A percentile compares a stretch with the other conserved stretches of the same genome.
Evolutionary conservation across 139 green algal genomes (phyloP).

Genomic region (Picochlorum sp.): DNA sequence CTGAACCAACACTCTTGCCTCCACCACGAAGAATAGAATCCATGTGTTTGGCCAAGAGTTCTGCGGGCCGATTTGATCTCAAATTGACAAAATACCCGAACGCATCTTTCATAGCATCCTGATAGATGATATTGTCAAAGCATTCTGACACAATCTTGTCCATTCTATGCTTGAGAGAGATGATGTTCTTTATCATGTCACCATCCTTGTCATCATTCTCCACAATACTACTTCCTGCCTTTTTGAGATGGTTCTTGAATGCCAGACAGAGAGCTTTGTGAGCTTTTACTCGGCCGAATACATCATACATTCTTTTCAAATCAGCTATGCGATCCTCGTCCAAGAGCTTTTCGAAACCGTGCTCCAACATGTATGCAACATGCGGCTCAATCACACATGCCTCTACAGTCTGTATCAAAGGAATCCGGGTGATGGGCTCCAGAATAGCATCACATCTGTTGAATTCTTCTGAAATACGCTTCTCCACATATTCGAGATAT

Average conservation of each 20-base stretch:
- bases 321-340: constrained; percentile 59
- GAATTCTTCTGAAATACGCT: constrained; percentile 78
- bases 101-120: constrained; percentile 70
- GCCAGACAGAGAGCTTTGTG: constrained; percentile 53
- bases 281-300: constrained; percentile 47
- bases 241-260: constrained; percentile 69
- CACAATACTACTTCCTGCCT: constrained; percentile 56
- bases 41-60: constrained; percentile 96
- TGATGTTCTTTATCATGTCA: constrained; percentile 80
- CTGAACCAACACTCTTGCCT: constrained; percentile 34
- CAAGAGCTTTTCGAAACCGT: constrained; percentile 66
- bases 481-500: constrained; percentile 87
- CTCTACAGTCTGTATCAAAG: constrained; percentile 69
- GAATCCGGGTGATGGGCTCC: constrained; percentile 62
- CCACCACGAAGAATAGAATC: constrained; percentile 74
- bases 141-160: constrained; percentile 53
- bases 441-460: constrained; percentile 79
- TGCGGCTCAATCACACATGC: constrained; percentile 64
- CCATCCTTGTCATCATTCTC: constrained; percentile 87
- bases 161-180: constrained; percentile 69
- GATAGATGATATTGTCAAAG: constrained; percentile 66
- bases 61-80: constrained; percentile 70
- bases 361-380: constrained; percentile 41
- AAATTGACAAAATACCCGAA: constrained; percentile 95
- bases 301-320: constrained; percentile 70